These are phyloP conservation scores for Cyclotella kingstonii DNA, from an alignment of 108 stramenopile species.

Conservation along the genomic window DNA sequence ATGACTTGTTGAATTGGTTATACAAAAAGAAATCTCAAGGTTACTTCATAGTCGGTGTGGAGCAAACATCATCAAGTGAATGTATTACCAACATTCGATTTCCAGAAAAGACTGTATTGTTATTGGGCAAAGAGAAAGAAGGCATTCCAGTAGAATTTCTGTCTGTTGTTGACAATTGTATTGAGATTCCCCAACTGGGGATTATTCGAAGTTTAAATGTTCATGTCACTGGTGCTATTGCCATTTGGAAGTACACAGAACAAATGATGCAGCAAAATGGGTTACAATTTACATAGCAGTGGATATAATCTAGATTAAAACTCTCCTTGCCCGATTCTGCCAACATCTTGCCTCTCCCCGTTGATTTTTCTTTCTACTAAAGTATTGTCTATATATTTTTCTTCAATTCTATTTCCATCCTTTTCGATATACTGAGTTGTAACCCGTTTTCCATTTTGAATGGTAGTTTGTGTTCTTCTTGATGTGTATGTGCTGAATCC, in stretches of 20 bases:
- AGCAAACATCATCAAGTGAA: conserved; percentile 83
- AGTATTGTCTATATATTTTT: conserved; percentile 38
- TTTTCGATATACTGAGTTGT: conserved; percentile 50
- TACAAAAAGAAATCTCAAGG: conserved; percentile 59
- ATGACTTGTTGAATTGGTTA: conserved; percentile 70
- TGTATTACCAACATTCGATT: conserved; percentile 61
- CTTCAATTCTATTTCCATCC: conserved; percentile 62
- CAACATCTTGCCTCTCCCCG: conserved; percentile 35
- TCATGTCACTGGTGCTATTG: conserved; percentile 91
- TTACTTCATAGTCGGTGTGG: conserved; percentile 85
- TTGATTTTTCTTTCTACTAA: conserved; percentile 55
- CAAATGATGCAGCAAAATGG: conserved; percentile 69
- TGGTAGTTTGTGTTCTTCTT: conserved; percentile 38
- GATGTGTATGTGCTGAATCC: conserved; percentile 28
- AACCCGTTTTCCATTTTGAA: conserved; percentile 46
- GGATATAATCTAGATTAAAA: no score
- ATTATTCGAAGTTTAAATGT: conserved; percentile 94
- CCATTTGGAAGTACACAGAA: conserved; percentile 91
- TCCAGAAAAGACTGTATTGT: conserved; percentile 68
- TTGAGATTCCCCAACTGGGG: conserved; percentile 96
- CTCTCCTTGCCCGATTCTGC: conserved; percentile 11
- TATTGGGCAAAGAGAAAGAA: conserved; percentile 94
- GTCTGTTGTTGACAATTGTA: conserved; percentile 87
- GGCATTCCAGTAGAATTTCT: conserved; percentile 90
- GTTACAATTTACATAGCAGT: no score